Percentiles rank a stretch among this genome's conserved stretches.
Conservation (phyloP, 352 stramenopile species). For the Pythium apleroticum region DNA sequence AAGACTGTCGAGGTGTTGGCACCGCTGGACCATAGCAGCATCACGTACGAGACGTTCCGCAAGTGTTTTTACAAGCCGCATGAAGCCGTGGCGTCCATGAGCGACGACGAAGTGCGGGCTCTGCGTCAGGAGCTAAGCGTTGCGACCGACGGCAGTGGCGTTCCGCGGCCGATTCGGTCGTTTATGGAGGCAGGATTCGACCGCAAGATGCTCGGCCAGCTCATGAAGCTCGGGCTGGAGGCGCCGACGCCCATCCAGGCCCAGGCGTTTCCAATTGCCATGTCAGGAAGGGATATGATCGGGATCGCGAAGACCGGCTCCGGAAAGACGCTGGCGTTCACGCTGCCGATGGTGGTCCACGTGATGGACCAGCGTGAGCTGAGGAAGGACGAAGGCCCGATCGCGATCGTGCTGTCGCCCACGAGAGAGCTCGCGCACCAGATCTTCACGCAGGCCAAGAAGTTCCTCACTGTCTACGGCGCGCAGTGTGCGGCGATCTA, state of each 20-base stretch:
- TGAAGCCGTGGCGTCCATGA: slow-evolving; percentile 39
- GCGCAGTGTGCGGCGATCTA: slow-evolving; percentile 76
- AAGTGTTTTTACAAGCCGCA: slow-evolving; percentile 74
- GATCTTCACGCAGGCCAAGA: slow-evolving; percentile 83
- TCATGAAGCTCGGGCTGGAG: slow-evolving; percentile 74
- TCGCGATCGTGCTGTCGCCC: slow-evolving; percentile 76
- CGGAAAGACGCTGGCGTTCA: slow-evolving; percentile 98
- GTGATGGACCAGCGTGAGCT: slow-evolving; percentile 88
- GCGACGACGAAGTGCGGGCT: slow-evolving; percentile 33
- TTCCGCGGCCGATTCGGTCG: slow-evolving; percentile 65
- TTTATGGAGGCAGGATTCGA: slow-evolving; percentile 78
- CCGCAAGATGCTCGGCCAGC: slow-evolving; percentile 56
- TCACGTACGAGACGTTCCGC: slow-evolving; percentile 83
- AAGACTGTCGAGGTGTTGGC: slow-evolving; percentile 74
- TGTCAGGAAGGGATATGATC: slow-evolving; percentile 79
- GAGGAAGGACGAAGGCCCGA: slow-evolving; percentile 68
- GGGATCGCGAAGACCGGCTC: slow-evolving; percentile 95
- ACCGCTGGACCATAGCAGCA: slow-evolving; percentile 62
- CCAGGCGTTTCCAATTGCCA: slow-evolving; percentile 78
- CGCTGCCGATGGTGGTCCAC: slow-evolving; percentile 92
- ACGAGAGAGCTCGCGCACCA: slow-evolving; percentile 85
- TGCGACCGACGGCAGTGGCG: slow-evolving; percentile 43
- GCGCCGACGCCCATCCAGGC: slow-evolving; percentile 80
- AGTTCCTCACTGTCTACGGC: slow-evolving; percentile 42
- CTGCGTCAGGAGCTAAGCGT: slow-evolving; percentile 53